Base-by-base conservation (phyloP, 2,329 filamentous ascomycete species). In the Clarireedia monteithiana region DNA sequence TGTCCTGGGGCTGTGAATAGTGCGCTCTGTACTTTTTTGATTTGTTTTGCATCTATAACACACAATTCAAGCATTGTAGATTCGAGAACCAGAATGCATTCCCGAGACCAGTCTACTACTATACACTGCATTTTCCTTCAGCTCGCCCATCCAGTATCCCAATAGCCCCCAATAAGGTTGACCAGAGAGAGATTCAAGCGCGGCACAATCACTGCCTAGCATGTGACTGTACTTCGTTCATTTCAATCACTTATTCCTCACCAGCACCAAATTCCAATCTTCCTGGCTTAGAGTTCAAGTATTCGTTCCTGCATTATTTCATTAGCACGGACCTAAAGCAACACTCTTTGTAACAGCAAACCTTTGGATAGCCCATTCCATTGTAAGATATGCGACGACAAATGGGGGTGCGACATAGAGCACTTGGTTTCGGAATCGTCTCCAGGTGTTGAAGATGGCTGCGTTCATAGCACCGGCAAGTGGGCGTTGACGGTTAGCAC, bases 371-470 rank as follows among this genome's bases (percentile, higher is more conserved):
- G 94, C 92, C 94, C 94, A 99, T 71, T 88, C 76, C 86, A 97
- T 88, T 64, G 83, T 71, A 70, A 85, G 83, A 78, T 97, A 99
- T 64, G 82, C 91, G 64, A 79, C 73, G 62, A 94, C 67, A 66
- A 96, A 76, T 40, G 91, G 87, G 58, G 94, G 88, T 26, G 85
- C 81, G 74, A 91, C 85, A 82, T 91, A 99, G 66, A 97, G 84
- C 65, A 95, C 84, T 80, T 97, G 94, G 66, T 80, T 74, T 72
- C 84, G 85, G 75, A 87, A 88, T 69, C 94, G 85, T 74, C 94
- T 86, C 82, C 88, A 95, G 67, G 84, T 86, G 83, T 99, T 99
- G 86, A 97, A 97, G 78, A 97, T 76, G 69, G 91, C 92, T 64
- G 86, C 88, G 73, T 92, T 77, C 63, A 80, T 74, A 59, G 86